Percentiles rank a stretch among this genome's conserved stretches.
Evolutionary conservation across 495 filamentous ascomycete genomes (phyloP).

Genomic region (Usnea hakonensis): DNA sequence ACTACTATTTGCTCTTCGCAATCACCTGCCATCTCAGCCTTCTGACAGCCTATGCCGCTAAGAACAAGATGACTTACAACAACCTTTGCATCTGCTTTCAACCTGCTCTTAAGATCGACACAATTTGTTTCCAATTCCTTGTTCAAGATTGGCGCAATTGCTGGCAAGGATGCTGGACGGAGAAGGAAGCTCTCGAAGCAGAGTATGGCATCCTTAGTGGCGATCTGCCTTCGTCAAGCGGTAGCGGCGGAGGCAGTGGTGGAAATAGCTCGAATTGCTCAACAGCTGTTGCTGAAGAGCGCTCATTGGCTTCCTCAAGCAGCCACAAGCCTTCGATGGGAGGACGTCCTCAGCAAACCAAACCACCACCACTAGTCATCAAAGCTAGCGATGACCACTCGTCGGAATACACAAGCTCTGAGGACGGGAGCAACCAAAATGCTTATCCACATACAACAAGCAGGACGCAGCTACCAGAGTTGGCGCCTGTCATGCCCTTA

Average conservation of each 20-base stretch:
- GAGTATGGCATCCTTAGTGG: conserved; percentile 57
- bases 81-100: conserved; percentile 93
- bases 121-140: conserved; percentile 82
- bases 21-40: conserved; percentile 90
- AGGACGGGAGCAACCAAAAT: not conserved
- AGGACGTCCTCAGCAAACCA: conserved; percentile 4
- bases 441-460: conserved; percentile 31
- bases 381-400: conserved; percentile 9
- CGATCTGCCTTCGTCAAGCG: conserved; percentile 8
- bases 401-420: conserved; percentile 22
- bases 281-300: conserved; percentile 33
- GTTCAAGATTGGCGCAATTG: conserved; percentile 89
- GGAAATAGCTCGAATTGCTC: conserved; percentile 16
- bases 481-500: conserved; percentile 66
- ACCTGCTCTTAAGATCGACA: conserved; percentile 86
- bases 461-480: conserved; percentile 45
- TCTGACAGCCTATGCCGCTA: conserved; percentile 72
- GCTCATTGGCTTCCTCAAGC: conserved; percentile 58
- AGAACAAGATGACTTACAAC: conserved; percentile 91
- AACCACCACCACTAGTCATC: conserved; percentile 16
- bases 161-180: conserved; percentile 93
- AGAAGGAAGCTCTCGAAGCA: conserved; percentile 64
- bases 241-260: conserved; percentile 21
- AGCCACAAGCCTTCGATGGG: conserved; percentile 43
- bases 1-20: conserved; percentile 93